Evolutionary conservation across 75 land plant species (phyloP).

Genomic region (Isoetes taiwanensis): DNA sequence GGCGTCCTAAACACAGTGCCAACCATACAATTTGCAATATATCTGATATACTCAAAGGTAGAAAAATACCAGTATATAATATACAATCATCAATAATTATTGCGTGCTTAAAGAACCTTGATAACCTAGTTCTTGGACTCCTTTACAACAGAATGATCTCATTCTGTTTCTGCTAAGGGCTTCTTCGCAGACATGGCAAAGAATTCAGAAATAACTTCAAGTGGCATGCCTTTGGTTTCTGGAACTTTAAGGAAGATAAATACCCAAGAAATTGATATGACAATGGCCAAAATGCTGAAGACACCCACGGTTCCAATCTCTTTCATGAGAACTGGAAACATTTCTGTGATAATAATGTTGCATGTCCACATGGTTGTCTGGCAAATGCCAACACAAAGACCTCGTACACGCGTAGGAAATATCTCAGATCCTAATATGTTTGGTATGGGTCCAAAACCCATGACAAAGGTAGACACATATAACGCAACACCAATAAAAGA

Average conservation of each 20-base stretch:
- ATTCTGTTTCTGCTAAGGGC: no score
- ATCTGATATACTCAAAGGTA: no score
- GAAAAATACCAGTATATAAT: no score
- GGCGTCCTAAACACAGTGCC: no score
- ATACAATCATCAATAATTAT: no score
- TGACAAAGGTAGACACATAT: conserved; percentile 74
- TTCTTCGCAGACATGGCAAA: conserved; percentile 42
- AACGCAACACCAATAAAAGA: conserved; percentile 53
- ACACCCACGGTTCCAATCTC: conserved; percentile 58
- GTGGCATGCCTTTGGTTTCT: conserved; percentile 93
- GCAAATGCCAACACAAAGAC: conserved; percentile 72
- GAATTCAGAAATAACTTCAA: conserved; percentile 87
- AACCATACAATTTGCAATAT: no score
- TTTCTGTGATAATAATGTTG: conserved; percentile 73
- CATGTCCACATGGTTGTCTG: conserved; percentile 62
- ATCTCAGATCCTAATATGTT: conserved; percentile 92
- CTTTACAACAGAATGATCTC: no score
- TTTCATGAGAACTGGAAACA: conserved; percentile 46
- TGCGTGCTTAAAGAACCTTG: no score
- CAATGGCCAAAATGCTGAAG: conserved; percentile 55
- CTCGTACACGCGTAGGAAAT: conserved; percentile 89
- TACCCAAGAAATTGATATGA: conserved; percentile 55
- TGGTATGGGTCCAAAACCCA: conserved; percentile 82
- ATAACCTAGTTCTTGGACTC: no score
- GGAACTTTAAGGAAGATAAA: conserved; percentile 85